Evolutionary conservation across 768 basidiomycete genomes (phyloP), one percentile per base, ranked within the genome.

Genomic region (Kwoniella shandongensis): DNA sequence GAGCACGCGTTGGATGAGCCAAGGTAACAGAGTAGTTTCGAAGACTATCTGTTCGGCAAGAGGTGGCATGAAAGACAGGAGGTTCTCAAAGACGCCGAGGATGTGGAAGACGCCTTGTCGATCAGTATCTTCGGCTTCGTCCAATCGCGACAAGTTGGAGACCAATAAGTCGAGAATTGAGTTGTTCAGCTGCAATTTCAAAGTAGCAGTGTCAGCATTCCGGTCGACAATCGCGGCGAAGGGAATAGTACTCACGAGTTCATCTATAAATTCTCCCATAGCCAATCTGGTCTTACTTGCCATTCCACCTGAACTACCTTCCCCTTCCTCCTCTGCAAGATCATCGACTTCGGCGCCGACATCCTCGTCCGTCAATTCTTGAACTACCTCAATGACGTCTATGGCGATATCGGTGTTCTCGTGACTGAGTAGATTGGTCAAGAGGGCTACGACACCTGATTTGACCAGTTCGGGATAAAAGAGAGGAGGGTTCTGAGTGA

Each of bases 391-490:
- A 32, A 98, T 86, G 29, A 91, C 88, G 64, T 96, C 92, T 52
- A 98, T 88, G n/a, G 89, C 88, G 59, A 99, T 97, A 77, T 99
- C 96, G 44, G 87, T 82, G 74, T 99, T 99, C 77, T 99, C 96
- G 73, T 99, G 93, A 54, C 85, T 89, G 54, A 99, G 84, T 45
- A 99, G 82, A 27, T 88, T 91, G 54, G 89, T 82, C 45, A 98
- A 81, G 25, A 86, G 79, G 29, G 81, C 72, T 15, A 91, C 79
- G 17, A 85, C 80, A 30, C 87, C 89, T 4, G 87, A 86, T 40
- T 83, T 84, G 53, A 93, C 83, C 48, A 98, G 81, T 73, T 98
- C 92, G 22, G 91, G 87, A 74, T 96, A 99, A 57, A 91, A 88
- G 20, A 89, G 74, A 6, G 81, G 79, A 0, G 93, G 88, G 3